Conservation (phyloP, 352 stramenopile genomes). For the Phytophthora pinifolia region DNA sequence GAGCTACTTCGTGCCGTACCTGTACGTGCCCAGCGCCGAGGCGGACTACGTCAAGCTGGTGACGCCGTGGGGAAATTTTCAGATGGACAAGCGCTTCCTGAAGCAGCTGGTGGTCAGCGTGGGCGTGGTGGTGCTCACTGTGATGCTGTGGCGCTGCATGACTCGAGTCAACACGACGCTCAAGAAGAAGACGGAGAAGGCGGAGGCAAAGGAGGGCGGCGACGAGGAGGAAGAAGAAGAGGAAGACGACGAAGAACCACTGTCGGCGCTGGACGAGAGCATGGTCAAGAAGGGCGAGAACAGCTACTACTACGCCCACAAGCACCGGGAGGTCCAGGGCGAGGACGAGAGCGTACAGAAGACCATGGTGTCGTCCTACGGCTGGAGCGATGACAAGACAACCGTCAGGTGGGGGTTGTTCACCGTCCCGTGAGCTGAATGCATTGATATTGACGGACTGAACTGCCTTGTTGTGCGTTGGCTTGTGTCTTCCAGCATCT, state of each 20-base stretch:
- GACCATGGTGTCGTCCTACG: conserved; percentile 71
- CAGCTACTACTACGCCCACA: conserved; percentile 87
- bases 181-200: conserved; percentile 24
- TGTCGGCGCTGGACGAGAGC: conserved; percentile 60
- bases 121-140: conserved; percentile 37
- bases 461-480: not conserved
- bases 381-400: conserved; percentile 76
- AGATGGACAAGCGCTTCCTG: conserved; percentile 53
- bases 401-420: conserved; percentile 43
- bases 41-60: conserved; percentile 68
- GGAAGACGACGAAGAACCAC: conserved; percentile 22
- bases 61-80: conserved; percentile 64
- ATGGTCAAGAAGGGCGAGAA: conserved; percentile 69
- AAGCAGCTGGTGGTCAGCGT: conserved; percentile 41
- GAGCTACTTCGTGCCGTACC: conserved; percentile 68
- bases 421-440: too few species aligned
- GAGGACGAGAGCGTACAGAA: conserved; percentile 36
- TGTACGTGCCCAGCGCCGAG: conserved; percentile 65
- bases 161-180: conserved; percentile 35
- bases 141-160: conserved; percentile 39
- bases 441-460: not conserved
- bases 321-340: conserved; percentile 34
- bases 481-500: conserved; percentile 53
- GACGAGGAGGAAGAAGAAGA: conserved; percentile 10
- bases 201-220: conserved; percentile 4